A percentile compares a stretch with the other conserved stretches of the same genome.
phyloP scores from a whole-genome alignment of 164 flowering plant genomes.

The Houttuynia cordata region DNA sequence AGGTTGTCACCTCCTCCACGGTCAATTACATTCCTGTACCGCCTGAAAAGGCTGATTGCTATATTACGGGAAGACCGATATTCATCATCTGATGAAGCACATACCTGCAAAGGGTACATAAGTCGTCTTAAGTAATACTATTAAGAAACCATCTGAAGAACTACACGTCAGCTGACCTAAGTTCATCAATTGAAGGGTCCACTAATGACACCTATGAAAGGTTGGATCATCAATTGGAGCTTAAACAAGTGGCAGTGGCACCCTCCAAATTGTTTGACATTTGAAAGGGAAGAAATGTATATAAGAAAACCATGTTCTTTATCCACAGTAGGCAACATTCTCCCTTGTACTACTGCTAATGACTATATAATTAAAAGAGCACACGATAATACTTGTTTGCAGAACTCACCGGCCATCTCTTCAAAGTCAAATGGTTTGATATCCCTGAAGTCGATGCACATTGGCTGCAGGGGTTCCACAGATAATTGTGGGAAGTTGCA shows the following conservation, averaged over 20 bases:
- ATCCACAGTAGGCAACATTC: neutral
- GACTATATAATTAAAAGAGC: neutral
- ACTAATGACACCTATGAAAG: no score
- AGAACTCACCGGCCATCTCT: conserved; percentile 47
- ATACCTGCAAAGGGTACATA: conserved; percentile 25
- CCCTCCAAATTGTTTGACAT: neutral
- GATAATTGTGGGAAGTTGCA: conserved; percentile 6
- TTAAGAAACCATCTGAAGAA: neutral
- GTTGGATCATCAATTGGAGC: neutral
- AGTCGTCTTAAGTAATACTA: conserved; percentile 1
- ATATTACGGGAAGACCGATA: conserved; percentile 91
- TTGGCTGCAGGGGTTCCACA: conserved; percentile 13
- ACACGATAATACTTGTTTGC: neutral
- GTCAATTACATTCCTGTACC: conserved; percentile 63
- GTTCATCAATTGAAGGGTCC: no score
- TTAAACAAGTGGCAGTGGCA: neutral
- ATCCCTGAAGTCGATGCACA: conserved; percentile 9
- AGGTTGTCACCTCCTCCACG: conserved; percentile 92
- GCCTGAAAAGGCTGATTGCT: conserved; percentile 74
- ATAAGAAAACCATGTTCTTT: neutral
- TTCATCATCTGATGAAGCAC: conserved; percentile 62
- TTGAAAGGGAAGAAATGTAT: neutral
- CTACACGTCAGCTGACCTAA: neutral
- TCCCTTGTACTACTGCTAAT: neutral
- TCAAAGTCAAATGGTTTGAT: conserved; percentile 21